These are phyloP conservation scores for Penicillium fuscoglaucum DNA, from an alignment of 2,329 filamentous ascomycete genomes.

Conservation along the genomic window DNA sequence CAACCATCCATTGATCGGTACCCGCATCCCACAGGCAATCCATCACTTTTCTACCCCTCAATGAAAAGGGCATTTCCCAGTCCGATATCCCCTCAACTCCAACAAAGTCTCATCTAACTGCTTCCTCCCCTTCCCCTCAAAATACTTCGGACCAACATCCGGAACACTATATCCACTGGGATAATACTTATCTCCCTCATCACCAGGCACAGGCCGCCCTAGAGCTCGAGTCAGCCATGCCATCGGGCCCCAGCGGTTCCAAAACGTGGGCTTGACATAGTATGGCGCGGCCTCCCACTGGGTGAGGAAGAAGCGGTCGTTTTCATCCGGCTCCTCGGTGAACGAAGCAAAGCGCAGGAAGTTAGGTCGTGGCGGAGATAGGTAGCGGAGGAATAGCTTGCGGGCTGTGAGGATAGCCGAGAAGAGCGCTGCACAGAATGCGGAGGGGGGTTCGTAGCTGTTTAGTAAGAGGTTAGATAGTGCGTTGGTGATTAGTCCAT, in stretches of 20 bases:
- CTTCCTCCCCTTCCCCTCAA: slow-evolving; percentile 52
- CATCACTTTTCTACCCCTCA: slow-evolving; percentile 9
- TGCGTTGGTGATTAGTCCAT: neutral
- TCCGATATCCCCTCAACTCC: slow-evolving; percentile 47
- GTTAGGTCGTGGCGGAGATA: slow-evolving; percentile 59
- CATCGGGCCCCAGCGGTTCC: slow-evolving; percentile 62
- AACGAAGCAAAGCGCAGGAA: slow-evolving; percentile 42
- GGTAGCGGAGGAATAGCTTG: slow-evolving; percentile 57
- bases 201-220: slow-evolving; percentile 51
- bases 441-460: slow-evolving; percentile 44
- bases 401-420: slow-evolving; percentile 54
- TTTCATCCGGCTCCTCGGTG: slow-evolving; percentile 52
- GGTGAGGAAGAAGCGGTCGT: slow-evolving; percentile 53
- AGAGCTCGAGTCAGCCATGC: slow-evolving; percentile 52
- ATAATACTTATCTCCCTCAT: slow-evolving; percentile 48
- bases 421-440: slow-evolving; percentile 41
- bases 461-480: neutral
- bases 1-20: neutral
- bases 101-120: slow-evolving; percentile 34
- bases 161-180: slow-evolving; percentile 52
- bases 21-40: too few species aligned
- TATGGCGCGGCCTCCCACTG: slow-evolving; percentile 64
- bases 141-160: slow-evolving; percentile 62
- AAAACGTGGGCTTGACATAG: slow-evolving; percentile 61
- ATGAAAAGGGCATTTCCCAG: slow-evolving; percentile 52